Evolutionary conservation across 73 alveolate genomes (phyloP), one percentile per base, ranked within the genome.

Genomic region (Paramecium primaurelia): DNA sequence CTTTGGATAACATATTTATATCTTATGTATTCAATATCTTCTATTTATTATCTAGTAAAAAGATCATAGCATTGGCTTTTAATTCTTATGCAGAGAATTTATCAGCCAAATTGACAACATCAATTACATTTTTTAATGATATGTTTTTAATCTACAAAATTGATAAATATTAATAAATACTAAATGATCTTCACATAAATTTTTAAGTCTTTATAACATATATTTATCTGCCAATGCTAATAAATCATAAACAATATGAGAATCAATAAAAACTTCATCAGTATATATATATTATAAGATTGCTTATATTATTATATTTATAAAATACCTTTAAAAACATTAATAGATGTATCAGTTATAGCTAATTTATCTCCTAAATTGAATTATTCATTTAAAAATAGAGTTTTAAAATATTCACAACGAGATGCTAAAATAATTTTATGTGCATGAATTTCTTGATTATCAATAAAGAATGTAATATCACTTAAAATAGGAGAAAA

Each of bases 381-480:
- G 26, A 47, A 80, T 26, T 40, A 80, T 26, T 80, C 91, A 47
- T 80, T 80, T 11, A 25, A 45, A n/a, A 96, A 85, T 95, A 94
- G 88, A 7, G 89, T 88, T 38, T 88, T 94, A 60, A 96, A 96
- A 54, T 86, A 88, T 71, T 93, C 96, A 58, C 98, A 94, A 28
- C 98, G 59, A 8, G 96, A 22, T 4, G 96, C 95, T 9, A 96
- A 84, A 28, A 96, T 94, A 30, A 93, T 77, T 89, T 93, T 96
- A 69, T 96, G 97, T 3, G 97, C 98, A 86, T 86, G 77, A 9
- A 93, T 60, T 42, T 88, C 86, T 28, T 45, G 30, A 34, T 92
- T 95, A 28, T 95, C 97, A 1, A 96, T 68, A 28, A 93, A 88
- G 59, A 96, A 93, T 40, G 95, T 71, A 0, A 96, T 94, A 85